phyloP scores from a whole-genome alignment of 257 asterid genomes.

The Anisodus tanguticus region DNA sequence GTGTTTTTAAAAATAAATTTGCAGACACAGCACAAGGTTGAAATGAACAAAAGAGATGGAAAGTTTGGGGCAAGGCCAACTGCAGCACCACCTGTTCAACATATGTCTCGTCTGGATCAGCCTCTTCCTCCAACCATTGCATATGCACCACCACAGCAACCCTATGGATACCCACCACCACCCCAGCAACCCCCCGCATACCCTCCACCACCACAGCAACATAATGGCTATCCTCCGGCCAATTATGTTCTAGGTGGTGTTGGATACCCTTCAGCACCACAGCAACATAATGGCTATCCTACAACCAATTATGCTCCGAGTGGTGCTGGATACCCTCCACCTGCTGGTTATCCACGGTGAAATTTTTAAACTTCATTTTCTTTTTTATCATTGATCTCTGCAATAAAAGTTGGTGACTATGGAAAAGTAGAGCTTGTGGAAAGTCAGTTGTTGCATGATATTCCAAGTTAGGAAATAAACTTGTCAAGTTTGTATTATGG shows the following conservation, averaged over 20 bases:
- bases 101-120: conserved; percentile 50
- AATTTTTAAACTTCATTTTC: not conserved
- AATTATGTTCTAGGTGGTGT: conserved; percentile 31
- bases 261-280: conserved; percentile 20
- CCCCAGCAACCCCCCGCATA: conserved; percentile 16
- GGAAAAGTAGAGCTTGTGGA: not conserved
- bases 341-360: conserved; percentile 14
- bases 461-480: not conserved
- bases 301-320: conserved; percentile 35
- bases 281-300: conserved; percentile 28
- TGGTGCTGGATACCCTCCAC: conserved; percentile 30
- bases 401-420: not conserved
- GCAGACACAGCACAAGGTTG: conserved; percentile 55
- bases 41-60: conserved; percentile 53
- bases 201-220: conserved; percentile 23
- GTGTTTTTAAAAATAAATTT: not conserved
- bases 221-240: conserved; percentile 33
- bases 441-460: not conserved
- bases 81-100: conserved; percentile 42
- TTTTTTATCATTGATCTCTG: not conserved
- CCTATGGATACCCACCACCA: conserved; percentile 29
- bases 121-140: conserved; percentile 45
- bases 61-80: conserved; percentile 38
- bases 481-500: not conserved
- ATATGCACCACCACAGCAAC: conserved; percentile 31